Base-by-base conservation (phyloP, 1,139 yeast genomes). In the Kodamaea suecica region DNA sequence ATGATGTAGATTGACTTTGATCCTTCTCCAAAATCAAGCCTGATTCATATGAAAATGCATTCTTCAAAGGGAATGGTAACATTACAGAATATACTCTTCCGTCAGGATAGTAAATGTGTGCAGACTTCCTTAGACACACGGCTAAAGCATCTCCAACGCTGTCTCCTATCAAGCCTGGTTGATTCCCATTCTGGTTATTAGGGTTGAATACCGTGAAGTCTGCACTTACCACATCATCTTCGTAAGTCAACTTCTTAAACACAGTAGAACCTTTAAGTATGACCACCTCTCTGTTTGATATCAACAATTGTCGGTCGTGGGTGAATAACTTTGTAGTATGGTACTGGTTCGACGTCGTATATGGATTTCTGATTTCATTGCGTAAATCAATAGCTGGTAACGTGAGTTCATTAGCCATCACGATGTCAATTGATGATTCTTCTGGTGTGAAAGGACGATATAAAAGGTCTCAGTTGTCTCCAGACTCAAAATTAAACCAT, bases 1-100 rank as follows among this genome's bases (percentile, higher is more conserved):
- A 42, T 20, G 42, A 23, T 15, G 34, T 29, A 27, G 44, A 35
- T 9, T 42, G 53, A 16, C 45, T 48, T 27, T 52, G 59, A 33
- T 68, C 72, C 29, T 77, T 64, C 48, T 81, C 84, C 17, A 83
- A 52, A 0, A 82, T 55, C n/a, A 84, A 49, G 0, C 95, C 95
- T 15, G 70, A 69, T 30, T 76, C 80, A 45, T 77, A 80, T 0
- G 80, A 69, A 36, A 80, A 66, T 1, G 81, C 87, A 15, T 61
- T 61, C 30, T 63, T 66, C 30, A 83, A 67, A 4, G 60, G 57
- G 43, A 84, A 83, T 0, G 95, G 90, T 39, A 85, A 69, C 44
- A 77, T 78, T 17, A 79, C 71, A 4, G 74, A 67, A 47, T 76
- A 75, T 2, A 74, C 66, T 24, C 74, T 64, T 2, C 90, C 88